Percentiles rank a stretch among this genome's conserved stretches.
Evolutionary conservation across 345 rosid genomes (phyloP).

Genomic region (Populus pruinosa): DNA sequence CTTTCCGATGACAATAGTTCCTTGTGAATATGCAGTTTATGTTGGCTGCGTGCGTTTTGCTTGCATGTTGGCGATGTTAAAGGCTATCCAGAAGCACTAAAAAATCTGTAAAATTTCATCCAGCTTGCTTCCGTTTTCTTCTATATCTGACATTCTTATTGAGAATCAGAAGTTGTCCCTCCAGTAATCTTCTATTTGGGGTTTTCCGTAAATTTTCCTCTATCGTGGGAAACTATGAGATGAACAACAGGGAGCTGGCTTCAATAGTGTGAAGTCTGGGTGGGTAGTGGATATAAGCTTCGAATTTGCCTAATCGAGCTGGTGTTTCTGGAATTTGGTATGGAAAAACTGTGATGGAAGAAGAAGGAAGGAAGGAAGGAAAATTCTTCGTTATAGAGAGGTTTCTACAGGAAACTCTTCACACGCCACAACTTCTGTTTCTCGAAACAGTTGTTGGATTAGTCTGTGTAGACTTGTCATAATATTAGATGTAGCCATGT

Average conservation of each 20-base stretch:
- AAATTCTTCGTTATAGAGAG: slow-evolving; percentile 20
- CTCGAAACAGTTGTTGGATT: slow-evolving; percentile 9
- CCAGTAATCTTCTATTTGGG: too few relatives aligned
- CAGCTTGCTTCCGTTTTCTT: neutral
- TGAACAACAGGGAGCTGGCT: too few relatives aligned
- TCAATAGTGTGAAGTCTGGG: neutral
- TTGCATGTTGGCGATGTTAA: neutral
- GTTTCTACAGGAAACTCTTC: slow-evolving; percentile 24
- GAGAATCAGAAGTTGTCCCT: neutral
- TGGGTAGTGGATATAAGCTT: neutral
- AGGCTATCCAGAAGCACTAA: neutral
- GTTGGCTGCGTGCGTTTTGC: neutral
- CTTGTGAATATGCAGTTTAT: neutral
- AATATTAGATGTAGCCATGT: slow-evolving; percentile 13
- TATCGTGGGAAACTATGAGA: too few relatives aligned
- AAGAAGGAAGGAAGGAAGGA: neutral
- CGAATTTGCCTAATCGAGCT: neutral
- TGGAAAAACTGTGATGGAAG: slow-evolving; percentile 18
- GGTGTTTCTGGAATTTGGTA: slow-evolving; percentile 12
- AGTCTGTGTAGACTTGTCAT: slow-evolving; percentile 10
- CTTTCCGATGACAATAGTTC: neutral
- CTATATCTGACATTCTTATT: neutral
- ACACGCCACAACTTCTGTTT: slow-evolving; percentile 13
- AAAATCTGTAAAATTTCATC: neutral
- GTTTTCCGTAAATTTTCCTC: neutral